These are phyloP conservation scores for Calonectria naviculata DNA, from an alignment of 2,329 filamentous ascomycete species.

Conservation along the genomic window DNA sequence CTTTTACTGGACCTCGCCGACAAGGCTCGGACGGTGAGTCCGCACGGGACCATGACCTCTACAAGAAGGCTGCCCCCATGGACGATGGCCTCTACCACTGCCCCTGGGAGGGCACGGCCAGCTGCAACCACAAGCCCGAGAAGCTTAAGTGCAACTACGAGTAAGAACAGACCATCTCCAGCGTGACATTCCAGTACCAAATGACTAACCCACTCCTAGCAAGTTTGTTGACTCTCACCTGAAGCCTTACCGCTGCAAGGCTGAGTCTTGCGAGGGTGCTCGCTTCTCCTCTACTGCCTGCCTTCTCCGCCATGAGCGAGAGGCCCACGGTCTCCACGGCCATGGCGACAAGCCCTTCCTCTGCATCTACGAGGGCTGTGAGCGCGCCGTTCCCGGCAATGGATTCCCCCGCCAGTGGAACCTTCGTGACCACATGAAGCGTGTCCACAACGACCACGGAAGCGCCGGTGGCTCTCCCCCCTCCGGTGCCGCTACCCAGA, in stretches of 20 bases:
- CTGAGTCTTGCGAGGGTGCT: slow-evolving; percentile 82
- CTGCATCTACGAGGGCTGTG: slow-evolving; percentile 88
- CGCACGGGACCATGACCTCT: slow-evolving; percentile 75
- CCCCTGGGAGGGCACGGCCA: slow-evolving; percentile 78
- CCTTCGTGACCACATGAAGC: slow-evolving; percentile 95
- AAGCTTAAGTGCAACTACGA: slow-evolving; percentile 99
- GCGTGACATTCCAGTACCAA: neutral
- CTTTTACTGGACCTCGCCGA: slow-evolving; percentile 57
- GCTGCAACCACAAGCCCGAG: slow-evolving; percentile 90
- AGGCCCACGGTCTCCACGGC: slow-evolving; percentile 95
- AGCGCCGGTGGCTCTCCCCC: slow-evolving; percentile 55
- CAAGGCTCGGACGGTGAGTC: slow-evolving; percentile 65
- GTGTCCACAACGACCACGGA: slow-evolving; percentile 80
- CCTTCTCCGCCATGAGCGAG: slow-evolving; percentile 92
- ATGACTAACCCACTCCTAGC: slow-evolving; percentile 60
- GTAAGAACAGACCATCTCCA: slow-evolving; percentile 66
- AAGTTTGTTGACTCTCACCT: slow-evolving; percentile 98
- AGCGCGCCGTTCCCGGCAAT: slow-evolving; percentile 83
- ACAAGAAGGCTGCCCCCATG: slow-evolving; percentile 72
- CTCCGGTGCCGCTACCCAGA: slow-evolving; percentile 43
- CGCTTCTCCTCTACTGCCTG: slow-evolving; percentile 96
- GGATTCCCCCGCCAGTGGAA: slow-evolving; percentile 98
- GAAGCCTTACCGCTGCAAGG: slow-evolving; percentile 96
- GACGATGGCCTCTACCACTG: slow-evolving; percentile 92
- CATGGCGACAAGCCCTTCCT: slow-evolving; percentile 93